These are phyloP conservation scores for Wickerhamomyces subpelliculosus DNA, from an alignment of 805 yeast genomes.

Conservation along the genomic window DNA sequence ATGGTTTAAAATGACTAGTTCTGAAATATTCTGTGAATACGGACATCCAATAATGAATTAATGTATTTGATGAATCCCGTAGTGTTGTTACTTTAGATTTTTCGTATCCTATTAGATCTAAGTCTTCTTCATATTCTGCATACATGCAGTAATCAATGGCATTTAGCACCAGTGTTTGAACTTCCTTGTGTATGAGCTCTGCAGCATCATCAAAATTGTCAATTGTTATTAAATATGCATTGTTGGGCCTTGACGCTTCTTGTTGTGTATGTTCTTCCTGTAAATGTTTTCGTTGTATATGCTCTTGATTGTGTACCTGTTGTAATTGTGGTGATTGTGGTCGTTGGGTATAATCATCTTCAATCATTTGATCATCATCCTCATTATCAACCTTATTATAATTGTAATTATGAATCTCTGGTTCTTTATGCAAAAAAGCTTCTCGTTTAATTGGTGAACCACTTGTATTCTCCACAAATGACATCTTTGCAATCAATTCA, in stretches of 20 bases:
- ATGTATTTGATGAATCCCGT: constrained; percentile 33
- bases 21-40: constrained; percentile 48
- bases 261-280: not conserved
- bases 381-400: no score
- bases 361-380: no score
- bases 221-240: not conserved
- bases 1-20: constrained; percentile 12
- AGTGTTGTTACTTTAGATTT: constrained; percentile 28
- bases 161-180: constrained; percentile 32
- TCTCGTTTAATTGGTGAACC: constrained; percentile 11
- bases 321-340: no score
- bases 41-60: constrained; percentile 46
- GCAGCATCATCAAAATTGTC: constrained; percentile 12
- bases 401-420: no score
- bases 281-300: no score
- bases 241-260: not conserved
- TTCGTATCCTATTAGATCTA: constrained; percentile 44
- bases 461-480: constrained; percentile 28
- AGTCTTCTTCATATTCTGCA: constrained; percentile 49
- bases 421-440: no score
- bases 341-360: no score
- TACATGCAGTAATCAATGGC: constrained; percentile 46
- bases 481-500: constrained; percentile 33
- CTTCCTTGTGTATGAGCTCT: constrained; percentile 32
- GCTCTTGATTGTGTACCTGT: no score